Conservation (phyloP, 2,329 filamentous ascomycete species). For the Sporothrix euskadiensis region DNA sequence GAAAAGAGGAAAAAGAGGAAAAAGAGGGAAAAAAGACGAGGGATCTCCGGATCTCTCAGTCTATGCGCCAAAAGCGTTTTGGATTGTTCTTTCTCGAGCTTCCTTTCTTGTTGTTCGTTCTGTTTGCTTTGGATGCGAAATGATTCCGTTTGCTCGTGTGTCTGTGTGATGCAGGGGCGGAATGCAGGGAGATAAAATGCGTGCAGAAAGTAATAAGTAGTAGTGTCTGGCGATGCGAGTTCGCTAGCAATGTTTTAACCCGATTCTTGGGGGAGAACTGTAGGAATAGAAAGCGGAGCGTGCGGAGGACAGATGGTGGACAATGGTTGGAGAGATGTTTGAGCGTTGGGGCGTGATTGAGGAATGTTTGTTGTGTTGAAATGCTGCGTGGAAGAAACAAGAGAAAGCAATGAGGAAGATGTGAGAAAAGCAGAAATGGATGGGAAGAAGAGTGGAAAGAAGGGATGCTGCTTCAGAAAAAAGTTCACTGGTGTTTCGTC, state of each 20-base stretch:
- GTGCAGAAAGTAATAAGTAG: neutral
- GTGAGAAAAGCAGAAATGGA: neutral
- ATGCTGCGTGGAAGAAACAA: neutral
- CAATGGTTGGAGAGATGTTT: neutral
- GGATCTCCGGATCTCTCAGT: constrained; percentile 1
- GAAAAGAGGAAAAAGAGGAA: constrained; percentile 9
- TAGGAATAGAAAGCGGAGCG: neutral
- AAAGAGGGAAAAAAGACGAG: constrained; percentile 1
- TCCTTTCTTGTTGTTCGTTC: neutral
- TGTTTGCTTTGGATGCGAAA: neutral
- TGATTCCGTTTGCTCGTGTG: neutral
- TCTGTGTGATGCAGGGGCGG: constrained; percentile 13
- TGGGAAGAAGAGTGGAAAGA: neutral
- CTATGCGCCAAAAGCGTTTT: constrained; percentile 21
- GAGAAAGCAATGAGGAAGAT: neutral
- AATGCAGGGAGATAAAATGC: constrained; percentile 9
- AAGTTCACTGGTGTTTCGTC: constrained; percentile 19
- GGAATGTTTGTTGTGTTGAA: neutral
- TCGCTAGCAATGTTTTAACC: neutral
- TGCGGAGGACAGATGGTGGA: neutral
- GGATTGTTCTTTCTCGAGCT: neutral
- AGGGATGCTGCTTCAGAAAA: constrained; percentile 8
- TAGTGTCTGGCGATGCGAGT: neutral
- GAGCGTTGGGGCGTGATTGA: neutral
- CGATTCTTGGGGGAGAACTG: neutral